phyloP scores from a whole-genome alignment of 2,329 filamentous ascomycete species.

The Drechmeria coniospora region DNA sequence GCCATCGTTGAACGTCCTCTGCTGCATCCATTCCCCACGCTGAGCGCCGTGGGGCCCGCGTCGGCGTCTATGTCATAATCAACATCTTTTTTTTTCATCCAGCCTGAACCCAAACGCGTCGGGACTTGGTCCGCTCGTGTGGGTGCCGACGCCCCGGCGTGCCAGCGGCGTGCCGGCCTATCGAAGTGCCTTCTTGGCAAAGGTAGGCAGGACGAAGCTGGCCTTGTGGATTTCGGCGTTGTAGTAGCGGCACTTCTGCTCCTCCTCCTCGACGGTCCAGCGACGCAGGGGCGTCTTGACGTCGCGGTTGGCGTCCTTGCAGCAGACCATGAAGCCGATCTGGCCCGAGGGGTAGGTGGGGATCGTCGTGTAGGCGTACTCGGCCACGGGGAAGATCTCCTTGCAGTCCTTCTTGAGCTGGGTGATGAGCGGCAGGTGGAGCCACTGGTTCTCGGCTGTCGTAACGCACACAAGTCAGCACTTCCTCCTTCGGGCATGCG shows the following conservation, averaged over 20 bases:
- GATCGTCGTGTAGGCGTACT: constrained; percentile 99
- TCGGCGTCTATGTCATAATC: not conserved
- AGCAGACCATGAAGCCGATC: constrained; percentile 99
- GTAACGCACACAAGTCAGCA: constrained; percentile 1
- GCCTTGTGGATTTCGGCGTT: constrained; percentile 94
- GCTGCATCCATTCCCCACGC: no score
- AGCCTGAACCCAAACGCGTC: not conserved
- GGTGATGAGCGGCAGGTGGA: constrained; percentile 85
- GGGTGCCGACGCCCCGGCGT: not conserved
- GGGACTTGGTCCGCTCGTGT: no score
- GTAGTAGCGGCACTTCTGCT: constrained; percentile 90
- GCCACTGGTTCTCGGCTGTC: constrained; percentile 96
- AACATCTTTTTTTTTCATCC: no score
- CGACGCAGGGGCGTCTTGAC: constrained; percentile 70
- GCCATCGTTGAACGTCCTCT: no score
- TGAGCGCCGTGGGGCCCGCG: no score
- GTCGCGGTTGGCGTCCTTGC: constrained; percentile 77
- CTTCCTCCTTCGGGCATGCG: not conserved
- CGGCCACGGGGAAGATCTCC: constrained; percentile 91
- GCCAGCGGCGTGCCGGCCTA: constrained; percentile 17
- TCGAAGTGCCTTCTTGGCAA: constrained; percentile 64
- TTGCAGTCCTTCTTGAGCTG: constrained; percentile 94
- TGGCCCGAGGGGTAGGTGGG: constrained; percentile 97
- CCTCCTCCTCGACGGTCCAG: constrained; percentile 79
- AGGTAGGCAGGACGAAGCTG: constrained; percentile 82